These are phyloP conservation scores for Rhodamnia argentea DNA, from an alignment of 345 rosid species.

Conservation along the genomic window DNA sequence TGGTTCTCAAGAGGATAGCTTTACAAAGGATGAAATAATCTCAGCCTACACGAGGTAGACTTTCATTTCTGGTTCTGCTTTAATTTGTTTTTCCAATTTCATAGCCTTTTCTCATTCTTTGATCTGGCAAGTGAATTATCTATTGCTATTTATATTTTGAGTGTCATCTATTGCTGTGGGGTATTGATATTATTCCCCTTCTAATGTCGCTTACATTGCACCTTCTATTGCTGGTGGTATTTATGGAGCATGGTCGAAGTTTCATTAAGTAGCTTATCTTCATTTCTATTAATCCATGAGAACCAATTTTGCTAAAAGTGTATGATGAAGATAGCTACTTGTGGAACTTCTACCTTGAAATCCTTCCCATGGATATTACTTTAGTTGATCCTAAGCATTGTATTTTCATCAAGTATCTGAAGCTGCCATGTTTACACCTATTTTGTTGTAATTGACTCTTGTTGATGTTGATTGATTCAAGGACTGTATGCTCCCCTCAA, in stretches of 20 bases:
- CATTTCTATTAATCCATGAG: not conserved
- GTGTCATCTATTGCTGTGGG: not conserved
- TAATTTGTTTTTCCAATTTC: not conserved
- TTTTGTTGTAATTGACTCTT: not conserved
- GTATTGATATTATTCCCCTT: not conserved
- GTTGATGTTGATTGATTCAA: not conserved
- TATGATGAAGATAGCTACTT: not conserved
- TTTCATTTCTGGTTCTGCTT: not conserved
- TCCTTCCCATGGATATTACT: not conserved
- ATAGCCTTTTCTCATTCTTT: not conserved
- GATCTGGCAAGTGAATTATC: not conserved
- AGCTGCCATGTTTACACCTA: not conserved
- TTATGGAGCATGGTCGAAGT: not conserved
- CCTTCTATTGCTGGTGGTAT: not conserved
- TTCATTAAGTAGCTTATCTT: not conserved
- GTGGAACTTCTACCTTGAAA: not conserved
- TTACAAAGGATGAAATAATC: slow-evolving; percentile 83
- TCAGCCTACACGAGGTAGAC: slow-evolving; percentile 73
- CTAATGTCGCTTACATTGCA: not conserved
- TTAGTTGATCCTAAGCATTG: not conserved
- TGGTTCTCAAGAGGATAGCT: slow-evolving; percentile 92
- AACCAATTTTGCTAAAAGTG: not conserved
- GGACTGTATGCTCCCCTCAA: not conserved
- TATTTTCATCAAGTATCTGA: not conserved
- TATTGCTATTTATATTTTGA: not conserved